Conservation (phyloP, 2,329 filamentous ascomycete species). For the Lachnellula cervina region DNA sequence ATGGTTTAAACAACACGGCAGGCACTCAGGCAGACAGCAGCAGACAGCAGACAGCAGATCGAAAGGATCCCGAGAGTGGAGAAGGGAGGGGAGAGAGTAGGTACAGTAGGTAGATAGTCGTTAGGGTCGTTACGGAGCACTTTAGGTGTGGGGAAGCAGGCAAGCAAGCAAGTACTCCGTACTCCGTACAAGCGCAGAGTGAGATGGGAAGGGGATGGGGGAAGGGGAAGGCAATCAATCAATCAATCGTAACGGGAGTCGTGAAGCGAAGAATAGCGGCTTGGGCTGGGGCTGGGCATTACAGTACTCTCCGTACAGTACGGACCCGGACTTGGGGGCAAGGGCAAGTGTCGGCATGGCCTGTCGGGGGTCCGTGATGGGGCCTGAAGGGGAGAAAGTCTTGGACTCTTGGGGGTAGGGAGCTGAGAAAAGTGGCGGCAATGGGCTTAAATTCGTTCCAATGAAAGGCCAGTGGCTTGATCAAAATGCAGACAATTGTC, state of each 20-base stretch:
- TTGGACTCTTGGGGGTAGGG: too few relatives aligned
- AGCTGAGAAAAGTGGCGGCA: too few relatives aligned
- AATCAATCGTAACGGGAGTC: not conserved
- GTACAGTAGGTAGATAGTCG: not conserved
- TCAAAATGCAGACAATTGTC: not conserved
- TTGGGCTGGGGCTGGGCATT: not conserved
- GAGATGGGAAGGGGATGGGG: not conserved
- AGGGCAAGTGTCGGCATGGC: too few relatives aligned
- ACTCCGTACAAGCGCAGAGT: not conserved
- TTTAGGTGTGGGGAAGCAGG: not conserved
- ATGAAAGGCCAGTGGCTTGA: not conserved
- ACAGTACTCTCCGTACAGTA: too few relatives aligned
- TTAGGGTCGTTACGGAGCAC: not conserved
- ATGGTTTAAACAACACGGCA: too few relatives aligned
- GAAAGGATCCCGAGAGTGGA: not conserved
- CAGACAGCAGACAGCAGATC: not conserved
- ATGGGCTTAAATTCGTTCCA: not conserved
- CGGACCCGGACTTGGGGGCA: too few relatives aligned
- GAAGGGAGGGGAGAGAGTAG: not conserved
- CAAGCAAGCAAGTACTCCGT: too few relatives aligned
- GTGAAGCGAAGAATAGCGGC: not conserved
- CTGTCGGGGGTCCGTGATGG: too few relatives aligned
- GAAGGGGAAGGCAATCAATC: not conserved
- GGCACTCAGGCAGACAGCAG: too few relatives aligned
- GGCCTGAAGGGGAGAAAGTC: too few relatives aligned